Evolutionary conservation across 2,329 filamentous ascomycete species (phyloP).

Genomic region (Thermomyces lanuginosus): DNA sequence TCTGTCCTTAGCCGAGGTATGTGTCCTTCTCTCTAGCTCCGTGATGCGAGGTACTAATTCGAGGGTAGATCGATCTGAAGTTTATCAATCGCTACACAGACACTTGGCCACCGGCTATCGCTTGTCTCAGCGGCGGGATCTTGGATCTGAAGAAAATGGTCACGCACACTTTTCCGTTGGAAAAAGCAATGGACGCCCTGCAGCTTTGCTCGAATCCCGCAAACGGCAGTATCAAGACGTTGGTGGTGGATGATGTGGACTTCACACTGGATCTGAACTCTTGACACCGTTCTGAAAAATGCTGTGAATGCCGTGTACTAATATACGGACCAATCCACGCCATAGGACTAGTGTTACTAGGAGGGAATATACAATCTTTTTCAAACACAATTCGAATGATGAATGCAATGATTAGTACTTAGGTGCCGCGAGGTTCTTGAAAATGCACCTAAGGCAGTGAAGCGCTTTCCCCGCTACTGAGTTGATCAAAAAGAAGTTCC

Average conservation of each 20-base stretch:
- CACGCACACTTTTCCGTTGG: slow-evolving; percentile 46
- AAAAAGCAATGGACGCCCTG: slow-evolving; percentile 44
- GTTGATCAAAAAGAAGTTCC: too few species aligned
- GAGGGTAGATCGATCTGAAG: slow-evolving; percentile 42
- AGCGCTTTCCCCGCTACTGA: too few species aligned
- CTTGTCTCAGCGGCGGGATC: slow-evolving; percentile 42
- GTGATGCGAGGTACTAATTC: slow-evolving; percentile 2
- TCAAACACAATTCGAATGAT: too few species aligned
- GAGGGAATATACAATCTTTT: too few species aligned
- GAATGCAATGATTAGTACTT: too few species aligned
- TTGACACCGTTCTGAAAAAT: too few species aligned
- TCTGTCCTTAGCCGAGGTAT: slow-evolving; percentile 40
- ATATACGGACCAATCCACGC: too few species aligned
- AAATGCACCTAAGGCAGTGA: too few species aligned
- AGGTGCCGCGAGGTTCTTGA: too few species aligned
- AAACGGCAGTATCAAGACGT: slow-evolving; percentile 44
- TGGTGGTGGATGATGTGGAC: slow-evolving; percentile 38
- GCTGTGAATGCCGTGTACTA: too few species aligned
- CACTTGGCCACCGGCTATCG: slow-evolving; percentile 52
- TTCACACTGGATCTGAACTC: not conserved
- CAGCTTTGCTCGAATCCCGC: slow-evolving; percentile 35
- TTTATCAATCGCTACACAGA: slow-evolving; percentile 58
- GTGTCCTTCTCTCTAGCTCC: not conserved
- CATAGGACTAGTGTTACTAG: too few species aligned
- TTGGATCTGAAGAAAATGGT: slow-evolving; percentile 47